Evolutionary conservation across 257 asterid species (phyloP), one percentile per base, ranked within the genome.

Genomic region (Vinca minor): DNA sequence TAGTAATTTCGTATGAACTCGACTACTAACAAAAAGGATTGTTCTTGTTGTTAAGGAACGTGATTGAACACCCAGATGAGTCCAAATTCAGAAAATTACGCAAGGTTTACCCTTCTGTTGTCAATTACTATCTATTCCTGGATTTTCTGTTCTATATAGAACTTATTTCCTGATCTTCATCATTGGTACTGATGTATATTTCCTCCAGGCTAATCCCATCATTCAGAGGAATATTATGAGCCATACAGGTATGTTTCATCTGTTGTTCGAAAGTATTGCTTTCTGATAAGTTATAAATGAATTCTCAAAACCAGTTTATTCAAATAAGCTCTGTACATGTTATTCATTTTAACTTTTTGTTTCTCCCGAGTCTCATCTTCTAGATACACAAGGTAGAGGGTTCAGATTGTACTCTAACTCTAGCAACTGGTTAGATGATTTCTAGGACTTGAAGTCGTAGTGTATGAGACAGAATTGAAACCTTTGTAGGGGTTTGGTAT

Each of bases 61-160:
- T 77, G 70, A 83, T 82, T 71, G 90, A 89, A 70, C 84, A 87
- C 71, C 97, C 96, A 21, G 69, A 74, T 70, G 94, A 87, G 42
- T 61, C 76, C 72, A 89, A 89, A 81, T 92, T 78, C 77, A 87
- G 79, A 74, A 89, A 72, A 77, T 81, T 92, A 64, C 82, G 96
- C 49, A 92, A 89, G 97, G 96, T 89, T 18, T 35, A 34, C 21
- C 3, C n/a, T 21, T 36, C 23, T n/a, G 17, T 63, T 1, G 14
- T 15, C 57, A 18, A 42, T 14, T 54, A 21, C 1, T 5, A 5
- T 29, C 54, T 6, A 28, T 68, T 55, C 31, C 31, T 60, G 15
- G 25, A 34, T 38, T 66, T n/a, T 12, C 18, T 41, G 39, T 14
- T 23, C 45, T 3, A 8, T 31, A 50, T 42, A 62, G 38, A 59